These are phyloP conservation scores for Dothideomycetidae sp. DNA, from an alignment of 2,329 filamentous ascomycete species.

Conservation along the genomic window DNA sequence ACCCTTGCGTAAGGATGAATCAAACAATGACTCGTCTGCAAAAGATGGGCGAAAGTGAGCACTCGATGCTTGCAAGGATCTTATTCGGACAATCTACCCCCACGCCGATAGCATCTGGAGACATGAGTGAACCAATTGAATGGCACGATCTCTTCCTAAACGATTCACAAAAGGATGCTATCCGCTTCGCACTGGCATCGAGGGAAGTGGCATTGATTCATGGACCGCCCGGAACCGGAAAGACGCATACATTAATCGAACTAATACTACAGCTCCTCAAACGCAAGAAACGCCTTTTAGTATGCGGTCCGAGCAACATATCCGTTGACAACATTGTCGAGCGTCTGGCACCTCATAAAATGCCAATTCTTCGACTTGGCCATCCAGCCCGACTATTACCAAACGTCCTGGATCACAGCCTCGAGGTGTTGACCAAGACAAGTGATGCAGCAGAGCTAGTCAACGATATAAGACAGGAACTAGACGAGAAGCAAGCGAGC, in stretches of 20 bases:
- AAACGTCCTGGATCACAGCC: slow-evolving; percentile 73
- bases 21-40: slow-evolving; percentile 48
- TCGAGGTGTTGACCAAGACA: slow-evolving; percentile 80
- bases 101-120: slow-evolving; percentile 30
- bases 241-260: slow-evolving; percentile 92
- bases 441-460: slow-evolving; percentile 84
- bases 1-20: slow-evolving; percentile 36
- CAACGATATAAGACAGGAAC: slow-evolving; percentile 76
- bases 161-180: slow-evolving; percentile 47
- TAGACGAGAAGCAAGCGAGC: slow-evolving; percentile 80
- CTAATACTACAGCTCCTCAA: slow-evolving; percentile 81
- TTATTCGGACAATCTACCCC: slow-evolving; percentile 46
- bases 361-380: slow-evolving; percentile 78
- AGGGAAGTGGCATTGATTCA: slow-evolving; percentile 81
- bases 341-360: slow-evolving; percentile 66
- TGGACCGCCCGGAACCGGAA: slow-evolving; percentile 88
- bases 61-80: slow-evolving; percentile 44
- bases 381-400: slow-evolving; percentile 85
- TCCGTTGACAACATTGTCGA: slow-evolving; percentile 98
- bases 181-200: slow-evolving; percentile 70
- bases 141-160: slow-evolving; percentile 45
- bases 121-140: slow-evolving; percentile 32
- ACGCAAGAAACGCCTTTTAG: slow-evolving; percentile 58
- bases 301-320: slow-evolving; percentile 95
- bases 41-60: slow-evolving; percentile 41